Evolutionary conservation across 148 eudicot genomes (phyloP), one percentile per base, ranked within the genome.

Genomic region (Silene uniflora): DNA sequence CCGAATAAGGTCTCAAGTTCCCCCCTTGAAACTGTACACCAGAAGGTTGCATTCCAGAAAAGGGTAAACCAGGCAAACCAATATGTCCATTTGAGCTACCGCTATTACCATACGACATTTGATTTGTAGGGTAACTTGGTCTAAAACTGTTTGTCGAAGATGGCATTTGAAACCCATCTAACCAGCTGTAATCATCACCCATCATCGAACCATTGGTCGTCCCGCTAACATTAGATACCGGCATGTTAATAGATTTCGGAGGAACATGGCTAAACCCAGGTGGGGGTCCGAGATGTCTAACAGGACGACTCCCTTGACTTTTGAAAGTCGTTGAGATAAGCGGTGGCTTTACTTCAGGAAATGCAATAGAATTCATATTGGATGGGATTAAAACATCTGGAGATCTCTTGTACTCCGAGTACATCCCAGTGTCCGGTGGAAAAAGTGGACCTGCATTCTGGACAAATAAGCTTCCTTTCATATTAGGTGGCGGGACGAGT

Each of bases 271-370:
- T 78, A 82, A 89, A 89, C 73, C 92, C 92, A 56, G 92, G 92
- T 42, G 92, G 92, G 32, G 92, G 92, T 23, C 92, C 92, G 70
- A 82, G 82, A 83, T 89, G 92, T 80, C 92, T 85, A 65, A 83
- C 81, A 69, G 90, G 89, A 67, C 88, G 88, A 56, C 67, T 72
- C 39, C 47, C 81, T 76, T 82, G 85, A 81, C 80, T 73, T 82
- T 73, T 89, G 71, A 75, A 83, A 72, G 83, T 75, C 62, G 79
- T 78, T 60, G 87, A 68, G 10, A 61, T 71, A 22, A 81, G 49
- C 13, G 78, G 79, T 13, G 65, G 76, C 71, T 75, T 88, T 63
- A 72, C 69, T 61, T 76, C 84, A 69, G 83, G 58, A 77, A 78
- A 79, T 75, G 83, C 65, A 75, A 69, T 67, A 63, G 46, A 63